Conservation (phyloP, 2,329 filamentous ascomycete genomes). For the Penicillium sp. region DNA sequence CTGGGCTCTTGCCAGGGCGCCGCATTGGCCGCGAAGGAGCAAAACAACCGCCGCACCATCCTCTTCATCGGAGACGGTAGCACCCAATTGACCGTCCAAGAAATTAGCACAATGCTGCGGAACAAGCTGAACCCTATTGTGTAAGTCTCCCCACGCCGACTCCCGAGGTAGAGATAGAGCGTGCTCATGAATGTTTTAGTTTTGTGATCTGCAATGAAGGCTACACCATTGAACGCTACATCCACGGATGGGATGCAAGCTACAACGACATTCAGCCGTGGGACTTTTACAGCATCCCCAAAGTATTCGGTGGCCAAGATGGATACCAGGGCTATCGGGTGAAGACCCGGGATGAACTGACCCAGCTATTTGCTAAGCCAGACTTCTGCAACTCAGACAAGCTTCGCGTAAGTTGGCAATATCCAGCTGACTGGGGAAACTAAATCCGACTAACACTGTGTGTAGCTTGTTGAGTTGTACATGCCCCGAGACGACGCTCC, state of each 20-base stretch:
- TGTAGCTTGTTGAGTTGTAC: slow-evolving; percentile 77
- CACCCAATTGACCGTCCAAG: slow-evolving; percentile 80
- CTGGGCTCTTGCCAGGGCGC: slow-evolving; percentile 65
- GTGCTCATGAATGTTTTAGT: slow-evolving; percentile 14
- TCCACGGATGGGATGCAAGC: slow-evolving; percentile 73
- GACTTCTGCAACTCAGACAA: slow-evolving; percentile 57
- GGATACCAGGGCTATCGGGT: slow-evolving; percentile 63
- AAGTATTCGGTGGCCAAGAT: slow-evolving; percentile 63
- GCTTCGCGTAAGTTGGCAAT: slow-evolving; percentile 40
- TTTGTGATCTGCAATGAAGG: slow-evolving; percentile 87
- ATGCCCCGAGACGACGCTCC: slow-evolving; percentile 80
- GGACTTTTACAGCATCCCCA: slow-evolving; percentile 68
- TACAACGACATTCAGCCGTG: slow-evolving; percentile 82
- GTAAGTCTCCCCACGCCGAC: slow-evolving; percentile 44
- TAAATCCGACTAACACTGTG: slow-evolving; percentile 23
- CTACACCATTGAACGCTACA: slow-evolving; percentile 84
- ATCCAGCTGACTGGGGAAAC: background rate
- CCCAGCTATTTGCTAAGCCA: slow-evolving; percentile 61
- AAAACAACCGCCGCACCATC: slow-evolving; percentile 64
- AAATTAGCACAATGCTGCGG: slow-evolving; percentile 78
- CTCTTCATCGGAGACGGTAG: slow-evolving; percentile 88
- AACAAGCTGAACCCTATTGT: slow-evolving; percentile 73
- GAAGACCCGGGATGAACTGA: slow-evolving; percentile 67
- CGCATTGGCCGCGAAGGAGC: slow-evolving; percentile 70
- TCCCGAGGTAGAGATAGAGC: background rate